Percentiles rank a stretch among this genome's conserved stretches.
These are phyloP conservation scores for Fusarium austroafricanum DNA, from an alignment of 2,329 filamentous ascomycete species.

Conservation along the genomic window DNA sequence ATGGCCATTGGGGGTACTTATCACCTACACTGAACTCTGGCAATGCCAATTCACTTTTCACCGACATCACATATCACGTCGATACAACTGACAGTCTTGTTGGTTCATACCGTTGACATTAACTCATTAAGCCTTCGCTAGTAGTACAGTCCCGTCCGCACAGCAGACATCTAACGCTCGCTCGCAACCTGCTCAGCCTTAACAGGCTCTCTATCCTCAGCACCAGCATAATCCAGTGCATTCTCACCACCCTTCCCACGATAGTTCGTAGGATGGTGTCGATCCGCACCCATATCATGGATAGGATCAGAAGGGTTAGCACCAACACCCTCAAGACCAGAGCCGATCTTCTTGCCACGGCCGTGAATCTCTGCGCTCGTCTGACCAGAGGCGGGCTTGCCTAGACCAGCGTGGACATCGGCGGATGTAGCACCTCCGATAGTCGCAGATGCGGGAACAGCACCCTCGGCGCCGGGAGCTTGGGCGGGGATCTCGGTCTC, in stretches of 20 bases:
- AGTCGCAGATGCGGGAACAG: slow-evolving; percentile 52
- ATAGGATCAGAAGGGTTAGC: slow-evolving; percentile 48
- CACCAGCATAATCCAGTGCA: slow-evolving; percentile 33
- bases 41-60: neutral
- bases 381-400: slow-evolving; percentile 58
- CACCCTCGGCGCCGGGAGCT: slow-evolving; percentile 44
- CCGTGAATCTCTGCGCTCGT: slow-evolving; percentile 56
- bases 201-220: slow-evolving; percentile 38
- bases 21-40: rapidly evolving
- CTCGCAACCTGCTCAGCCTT: slow-evolving; percentile 42
- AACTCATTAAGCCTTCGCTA: slow-evolving; percentile 29
- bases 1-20: no score
- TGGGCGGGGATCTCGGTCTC: slow-evolving; percentile 52
- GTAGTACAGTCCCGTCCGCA: slow-evolving; percentile 12
- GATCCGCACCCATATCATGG: slow-evolving; percentile 48
- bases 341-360: slow-evolving; percentile 50
- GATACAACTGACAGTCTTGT: neutral
- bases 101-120: slow-evolving; percentile 21
- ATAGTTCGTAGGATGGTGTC: slow-evolving; percentile 40
- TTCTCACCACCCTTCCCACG: slow-evolving; percentile 31
- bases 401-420: slow-evolving; percentile 57
- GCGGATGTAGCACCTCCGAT: slow-evolving; percentile 59
- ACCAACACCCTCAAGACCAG: slow-evolving; percentile 55
- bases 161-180: slow-evolving; percentile 30
- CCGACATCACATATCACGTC: no score